phyloP scores from a whole-genome alignment of 345 rosid genomes.

The Syzygium jambos region DNA sequence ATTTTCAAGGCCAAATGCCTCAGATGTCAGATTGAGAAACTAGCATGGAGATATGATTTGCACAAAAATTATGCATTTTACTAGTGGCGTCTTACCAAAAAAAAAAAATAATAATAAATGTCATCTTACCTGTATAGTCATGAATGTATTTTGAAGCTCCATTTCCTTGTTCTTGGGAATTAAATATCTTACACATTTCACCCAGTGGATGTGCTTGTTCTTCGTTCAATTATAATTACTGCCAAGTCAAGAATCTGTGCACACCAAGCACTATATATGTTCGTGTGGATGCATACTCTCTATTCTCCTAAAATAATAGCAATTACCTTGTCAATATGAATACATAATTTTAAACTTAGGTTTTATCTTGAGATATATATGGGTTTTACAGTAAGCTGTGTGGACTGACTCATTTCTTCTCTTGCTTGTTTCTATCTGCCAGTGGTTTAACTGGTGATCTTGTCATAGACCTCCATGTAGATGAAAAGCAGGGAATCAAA shows the following conservation, averaged over 20 bases:
- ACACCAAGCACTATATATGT: neutral
- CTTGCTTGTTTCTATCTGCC: conserved; percentile 2
- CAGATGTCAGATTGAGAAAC: neutral
- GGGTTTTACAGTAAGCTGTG: neutral
- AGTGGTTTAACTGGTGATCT: conserved; percentile 78
- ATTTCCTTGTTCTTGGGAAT: neutral
- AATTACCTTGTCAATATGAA: neutral
- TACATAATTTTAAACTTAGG: neutral
- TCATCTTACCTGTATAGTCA: neutral
- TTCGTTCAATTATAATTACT: neutral
- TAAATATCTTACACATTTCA: neutral
- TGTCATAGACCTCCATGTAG: conserved; percentile 51
- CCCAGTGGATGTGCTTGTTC: neutral
- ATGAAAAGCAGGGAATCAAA: conserved; percentile 63
- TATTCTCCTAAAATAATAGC: neutral
- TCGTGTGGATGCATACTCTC: neutral
- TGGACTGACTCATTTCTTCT: neutral
- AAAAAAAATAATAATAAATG: neutral
- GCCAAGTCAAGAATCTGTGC: neutral
- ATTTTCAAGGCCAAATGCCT: neutral
- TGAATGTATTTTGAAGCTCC: neutral
- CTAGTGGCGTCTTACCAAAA: neutral
- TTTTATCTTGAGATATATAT: neutral
- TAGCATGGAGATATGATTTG: neutral
- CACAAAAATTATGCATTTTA: neutral